Evolutionary conservation across 169 alveolate genomes (phyloP), one percentile per base, ranked within the genome.

Genomic region (Eimeria praecox): DNA sequence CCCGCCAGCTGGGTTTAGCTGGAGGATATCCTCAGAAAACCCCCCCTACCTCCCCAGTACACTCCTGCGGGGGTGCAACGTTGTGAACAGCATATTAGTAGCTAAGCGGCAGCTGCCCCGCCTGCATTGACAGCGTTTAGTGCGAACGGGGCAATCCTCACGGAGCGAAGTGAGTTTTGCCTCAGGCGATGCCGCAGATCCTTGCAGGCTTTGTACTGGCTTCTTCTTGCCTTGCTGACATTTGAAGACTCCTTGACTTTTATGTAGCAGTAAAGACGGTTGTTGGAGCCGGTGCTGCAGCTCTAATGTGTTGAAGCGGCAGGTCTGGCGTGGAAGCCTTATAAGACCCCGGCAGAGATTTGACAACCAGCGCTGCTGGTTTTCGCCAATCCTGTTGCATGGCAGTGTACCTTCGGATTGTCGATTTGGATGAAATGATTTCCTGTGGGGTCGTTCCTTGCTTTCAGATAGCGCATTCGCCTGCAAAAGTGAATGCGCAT

Each of bases 241-340:
- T 33, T 9, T 6, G 6, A 5, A 33, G 24, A n/a, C 24, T 9
- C 27, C 6, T 16, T 5, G 78, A 14, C 24, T 66, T 66, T 33
- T 6, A 66, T n/a, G 24, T 30, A 66, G 42, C 46, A 14, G 24
- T 5, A 8, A 33, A 66, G 12, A 30, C 22, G 3, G 87, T 59
- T 40, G 87, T 44, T 77, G 62, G 62, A 42, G 87, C 62, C 44
- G 88, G 64, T 18, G 88, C 42, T 44, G 59, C 88, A 27, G 62
- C 4, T 77, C 3, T 77, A 42, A 18, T n/a, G 16, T 77, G 88
- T 40, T 18, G 35, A 27, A 22, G 59, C 33, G 30, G n/a, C 59
- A 75, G 8, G 14, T 27, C 12, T 40, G 54, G 14, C 6, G 35
- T 24, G 0, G 46, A 30, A 75, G 59, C 59, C 59, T 75, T 38